Evolutionary conservation across 1,139 yeast species (phyloP).

Genomic region (Kluyveromyces marxianus): DNA sequence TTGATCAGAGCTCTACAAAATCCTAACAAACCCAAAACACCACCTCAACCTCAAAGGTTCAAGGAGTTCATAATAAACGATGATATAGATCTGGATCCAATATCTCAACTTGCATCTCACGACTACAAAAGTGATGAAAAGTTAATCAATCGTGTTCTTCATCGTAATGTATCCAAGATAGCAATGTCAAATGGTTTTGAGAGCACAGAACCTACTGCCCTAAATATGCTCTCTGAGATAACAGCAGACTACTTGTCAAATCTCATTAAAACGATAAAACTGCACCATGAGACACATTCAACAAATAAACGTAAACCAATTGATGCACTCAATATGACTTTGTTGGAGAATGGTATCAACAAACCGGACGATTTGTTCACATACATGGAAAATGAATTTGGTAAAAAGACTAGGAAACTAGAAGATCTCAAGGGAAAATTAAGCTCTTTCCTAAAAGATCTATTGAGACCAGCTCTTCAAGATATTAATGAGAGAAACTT

Average conservation of each 20-base stretch:
- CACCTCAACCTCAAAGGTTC: constrained; percentile 22
- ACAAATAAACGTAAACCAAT: constrained; percentile 35
- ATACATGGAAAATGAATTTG: constrained; percentile 66
- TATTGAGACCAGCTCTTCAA: constrained; percentile 73
- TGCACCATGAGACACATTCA: constrained; percentile 62
- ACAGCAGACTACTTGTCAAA: constrained; percentile 77
- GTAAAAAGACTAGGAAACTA: constrained; percentile 62
- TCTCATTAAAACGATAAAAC: constrained; percentile 60
- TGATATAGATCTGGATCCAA: constrained; percentile 62
- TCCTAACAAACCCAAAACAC: constrained; percentile 15
- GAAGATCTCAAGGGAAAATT: constrained; percentile 61
- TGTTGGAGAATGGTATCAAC: constrained; percentile 78
- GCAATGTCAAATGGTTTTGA: constrained; percentile 95
- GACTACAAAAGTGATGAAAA: constrained; percentile 53
- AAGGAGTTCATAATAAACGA: constrained; percentile 41
- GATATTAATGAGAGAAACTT: constrained; percentile 75
- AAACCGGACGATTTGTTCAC: constrained; percentile 71
- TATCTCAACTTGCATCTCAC: constrained; percentile 55
- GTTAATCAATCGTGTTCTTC: constrained; percentile 58
- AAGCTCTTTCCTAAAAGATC: constrained; percentile 67
- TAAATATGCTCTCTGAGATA: constrained; percentile 72
- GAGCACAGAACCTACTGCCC: constrained; percentile 67
- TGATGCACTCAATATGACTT: constrained; percentile 52
- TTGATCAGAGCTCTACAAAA: constrained; percentile 86
- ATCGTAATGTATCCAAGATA: constrained; percentile 65